Base-by-base conservation (phyloP, 2,329 filamentous ascomycete genomes). In the Coleophoma cylindrospora region DNA sequence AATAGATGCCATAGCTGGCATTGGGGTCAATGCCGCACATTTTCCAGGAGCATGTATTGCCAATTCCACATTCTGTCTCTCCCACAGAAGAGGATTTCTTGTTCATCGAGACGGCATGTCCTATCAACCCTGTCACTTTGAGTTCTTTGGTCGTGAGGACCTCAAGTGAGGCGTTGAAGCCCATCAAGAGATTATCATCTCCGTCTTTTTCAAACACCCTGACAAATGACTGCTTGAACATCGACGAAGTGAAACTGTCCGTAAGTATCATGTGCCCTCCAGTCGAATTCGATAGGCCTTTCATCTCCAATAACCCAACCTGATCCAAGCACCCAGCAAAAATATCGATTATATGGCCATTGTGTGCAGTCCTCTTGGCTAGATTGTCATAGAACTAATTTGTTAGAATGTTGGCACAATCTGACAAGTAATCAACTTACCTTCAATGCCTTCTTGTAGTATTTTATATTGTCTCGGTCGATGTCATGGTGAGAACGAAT, bases 401-500 rank as follows among this genome's bases (percentile, higher is more conserved):
- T 9, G 6, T 32, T 12, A 12, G 8, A n/a, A 10, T 44, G 27
- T 27, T 5, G 21, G 11, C 41, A 11, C 21, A 15, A 22, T 12
- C 6, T 17, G 7, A 17, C 13, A 40, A 34, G 14, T 41, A n/a
- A 14, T 4, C 27, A 19, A 45, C 75, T 51, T 69, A 90, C 87
- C 83, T 97, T 99, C 46, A 96, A 72, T 19, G 94, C 94, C 74
- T 99, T 99, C 79, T 99, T 99, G 74, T 95, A 97, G 73, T 97
- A 96, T 71, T 99, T 99, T 74, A 96, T 95, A 68, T 96, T 96
- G 70, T 99, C 94, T 51, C 91, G 84, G 67, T 99, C 94, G 69
- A 99, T 99, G 64, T 99, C 94, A 70, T 99, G 94, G 72, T 99
- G 94, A 40, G 92, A 97, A 65, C 94, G 87, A 58, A 99, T 97